phyloP scores from a whole-genome alignment of 768 basidiomycete genomes.

The Suillus subalutaceus region DNA sequence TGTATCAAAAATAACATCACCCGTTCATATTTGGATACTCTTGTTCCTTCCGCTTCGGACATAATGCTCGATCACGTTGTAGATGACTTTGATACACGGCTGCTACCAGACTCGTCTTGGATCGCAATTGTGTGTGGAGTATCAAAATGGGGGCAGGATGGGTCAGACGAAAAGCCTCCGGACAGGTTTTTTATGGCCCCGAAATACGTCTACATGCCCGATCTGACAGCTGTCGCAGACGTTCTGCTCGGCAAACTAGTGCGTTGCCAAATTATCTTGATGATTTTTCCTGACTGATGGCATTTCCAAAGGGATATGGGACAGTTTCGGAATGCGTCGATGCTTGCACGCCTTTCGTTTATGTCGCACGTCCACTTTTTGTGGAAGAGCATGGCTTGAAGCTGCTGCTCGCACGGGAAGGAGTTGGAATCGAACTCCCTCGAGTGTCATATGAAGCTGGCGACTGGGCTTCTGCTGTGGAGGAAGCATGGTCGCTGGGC shows the following conservation, averaged over 20 bases:
- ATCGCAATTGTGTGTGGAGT: slow-evolving; percentile 82
- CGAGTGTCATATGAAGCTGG: slow-evolving; percentile 71
- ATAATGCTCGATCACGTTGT: slow-evolving; percentile 13
- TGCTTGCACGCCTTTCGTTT: slow-evolving; percentile 76
- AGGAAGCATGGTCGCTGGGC: slow-evolving; percentile 60
- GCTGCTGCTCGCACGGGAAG: slow-evolving; percentile 61
- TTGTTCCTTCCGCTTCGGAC: slow-evolving; percentile 5
- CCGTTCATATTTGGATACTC: slow-evolving; percentile 3
- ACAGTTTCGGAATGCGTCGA: slow-evolving; percentile 82
- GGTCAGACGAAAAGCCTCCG: slow-evolving; percentile 47
- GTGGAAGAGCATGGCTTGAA: slow-evolving; percentile 81
- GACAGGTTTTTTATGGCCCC: slow-evolving; percentile 77
- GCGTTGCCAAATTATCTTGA: slow-evolving; percentile 28
- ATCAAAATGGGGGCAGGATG: slow-evolving; percentile 47
- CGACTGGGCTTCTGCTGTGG: slow-evolving; percentile 64
- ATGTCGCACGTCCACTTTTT: slow-evolving; percentile 78
- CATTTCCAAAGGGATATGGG: slow-evolving; percentile 64
- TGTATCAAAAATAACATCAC: background rate
- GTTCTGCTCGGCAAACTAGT: slow-evolving; percentile 80
- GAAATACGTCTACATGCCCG: slow-evolving; percentile 80
- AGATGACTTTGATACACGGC: slow-evolving; percentile 36
- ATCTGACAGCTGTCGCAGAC: slow-evolving; percentile 72
- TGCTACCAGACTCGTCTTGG: slow-evolving; percentile 73
- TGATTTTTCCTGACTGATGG: background rate
- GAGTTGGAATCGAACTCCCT: slow-evolving; percentile 69